These are phyloP conservation scores for Hemisphaericaspora lyxosophila DNA, from an alignment of 1,139 yeast species.

Conservation along the genomic window DNA sequence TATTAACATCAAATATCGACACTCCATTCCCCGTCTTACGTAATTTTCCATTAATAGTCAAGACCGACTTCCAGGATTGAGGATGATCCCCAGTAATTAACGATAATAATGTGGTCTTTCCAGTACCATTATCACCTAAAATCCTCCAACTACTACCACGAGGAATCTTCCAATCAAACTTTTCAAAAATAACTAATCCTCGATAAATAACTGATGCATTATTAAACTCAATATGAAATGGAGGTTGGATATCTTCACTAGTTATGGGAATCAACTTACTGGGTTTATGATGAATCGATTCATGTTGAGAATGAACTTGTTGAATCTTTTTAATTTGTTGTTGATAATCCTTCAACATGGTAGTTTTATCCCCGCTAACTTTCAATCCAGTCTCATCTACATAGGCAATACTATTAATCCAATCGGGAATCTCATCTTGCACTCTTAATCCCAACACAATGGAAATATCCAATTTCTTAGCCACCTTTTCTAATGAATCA, in stretches of 20 bases:
- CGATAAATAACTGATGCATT: slow-evolving; percentile 67
- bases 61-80: slow-evolving; percentile 82
- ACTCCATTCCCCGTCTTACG: slow-evolving; percentile 70
- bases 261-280: slow-evolving; percentile 8
- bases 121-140: slow-evolving; percentile 87
- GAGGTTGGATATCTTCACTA: slow-evolving; percentile 5
- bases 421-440: slow-evolving; percentile 73
- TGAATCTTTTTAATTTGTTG: slow-evolving; percentile 3
- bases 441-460: slow-evolving; percentile 71
- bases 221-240: slow-evolving; percentile 55
- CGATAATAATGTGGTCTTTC: slow-evolving; percentile 84
- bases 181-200: slow-evolving; percentile 56
- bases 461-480: slow-evolving; percentile 26
- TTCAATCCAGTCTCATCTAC: slow-evolving; percentile 56
- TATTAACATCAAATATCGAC: slow-evolving; percentile 76
- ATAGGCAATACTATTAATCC: slow-evolving; percentile 73
- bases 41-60: slow-evolving; percentile 63
- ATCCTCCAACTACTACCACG: slow-evolving; percentile 86
- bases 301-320: slow-evolving; percentile 11
- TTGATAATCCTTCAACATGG: slow-evolving; percentile 13
- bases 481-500: slow-evolving; percentile 29
- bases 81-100: slow-evolving; percentile 94
- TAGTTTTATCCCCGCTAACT: slow-evolving; percentile 45
- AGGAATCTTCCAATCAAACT: slow-evolving; percentile 65
- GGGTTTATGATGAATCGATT: slow-evolving; percentile 7